These are phyloP conservation scores for Ophiostoma australiae DNA, from an alignment of 2,329 filamentous ascomycete species.

Conservation along the genomic window DNA sequence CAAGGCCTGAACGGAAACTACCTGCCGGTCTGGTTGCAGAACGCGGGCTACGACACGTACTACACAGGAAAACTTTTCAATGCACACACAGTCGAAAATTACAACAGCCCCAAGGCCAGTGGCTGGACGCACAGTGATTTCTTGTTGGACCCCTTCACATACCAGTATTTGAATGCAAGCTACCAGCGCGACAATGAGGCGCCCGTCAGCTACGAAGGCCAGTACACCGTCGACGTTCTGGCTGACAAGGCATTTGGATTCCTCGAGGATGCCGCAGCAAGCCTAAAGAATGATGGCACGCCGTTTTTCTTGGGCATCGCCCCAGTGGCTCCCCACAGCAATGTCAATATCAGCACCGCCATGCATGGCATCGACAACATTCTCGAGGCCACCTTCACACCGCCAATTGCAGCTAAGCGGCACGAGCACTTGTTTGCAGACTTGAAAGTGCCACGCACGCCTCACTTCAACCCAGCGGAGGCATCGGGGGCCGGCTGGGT, in stretches of 20 bases:
- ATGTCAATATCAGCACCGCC: neutral
- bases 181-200: constrained; percentile 52
- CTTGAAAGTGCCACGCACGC: constrained; percentile 54
- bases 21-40: constrained; percentile 65
- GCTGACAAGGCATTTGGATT: constrained; percentile 55
- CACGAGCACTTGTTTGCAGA: constrained; percentile 59
- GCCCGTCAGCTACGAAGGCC: constrained; percentile 51
- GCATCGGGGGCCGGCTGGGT: constrained; percentile 47
- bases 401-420: constrained; percentile 54
- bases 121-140: constrained; percentile 57
- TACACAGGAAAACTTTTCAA: constrained; percentile 73
- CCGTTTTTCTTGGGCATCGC: neutral
- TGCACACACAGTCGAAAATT: constrained; percentile 56
- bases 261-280: constrained; percentile 53
- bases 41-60: constrained; percentile 64
- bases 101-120: constrained; percentile 50
- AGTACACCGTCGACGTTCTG: constrained; percentile 55
- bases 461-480: constrained; percentile 61
- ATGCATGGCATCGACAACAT: constrained; percentile 26
- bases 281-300: constrained; percentile 24
- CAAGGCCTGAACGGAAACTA: constrained; percentile 63
- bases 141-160: constrained; percentile 58
- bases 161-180: constrained; percentile 57
- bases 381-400: constrained; percentile 33
- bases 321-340: neutral